Evolutionary conservation across 2,329 filamentous ascomycete species (phyloP).

Genomic region (Pyrenophora teres): DNA sequence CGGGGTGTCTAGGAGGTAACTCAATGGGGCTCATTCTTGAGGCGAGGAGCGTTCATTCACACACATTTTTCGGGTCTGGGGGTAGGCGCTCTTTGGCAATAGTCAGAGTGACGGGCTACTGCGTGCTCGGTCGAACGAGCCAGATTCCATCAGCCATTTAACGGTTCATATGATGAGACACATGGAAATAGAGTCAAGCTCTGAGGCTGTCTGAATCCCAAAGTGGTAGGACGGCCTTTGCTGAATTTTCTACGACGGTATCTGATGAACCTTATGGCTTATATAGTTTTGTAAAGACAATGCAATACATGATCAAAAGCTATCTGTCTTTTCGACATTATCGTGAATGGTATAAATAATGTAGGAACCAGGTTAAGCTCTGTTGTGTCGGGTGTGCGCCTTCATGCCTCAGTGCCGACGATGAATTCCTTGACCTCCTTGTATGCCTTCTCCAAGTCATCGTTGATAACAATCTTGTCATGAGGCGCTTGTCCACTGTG

Average conservation of each 20-base stretch:
- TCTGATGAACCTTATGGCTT: constrained; percentile 51
- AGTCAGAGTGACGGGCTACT: constrained; percentile 32
- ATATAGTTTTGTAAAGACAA: not conserved
- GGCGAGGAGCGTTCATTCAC: constrained; percentile 75
- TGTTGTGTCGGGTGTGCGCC: not conserved
- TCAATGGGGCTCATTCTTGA: constrained; percentile 99
- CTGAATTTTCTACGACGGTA: constrained; percentile 54
- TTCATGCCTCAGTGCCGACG: constrained; percentile 45
- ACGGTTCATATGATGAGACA: constrained; percentile 79
- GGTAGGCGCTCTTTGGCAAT: constrained; percentile 38
- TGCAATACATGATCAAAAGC: not conserved
- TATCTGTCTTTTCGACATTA: not conserved
- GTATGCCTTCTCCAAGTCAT: constrained; percentile 57
- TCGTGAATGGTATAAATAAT: no score
- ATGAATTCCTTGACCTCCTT: constrained; percentile 57
- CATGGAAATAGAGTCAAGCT: constrained; percentile 98
- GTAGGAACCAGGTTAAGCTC: no score
- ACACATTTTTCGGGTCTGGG: constrained; percentile 52
- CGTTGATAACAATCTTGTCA: constrained; percentile 59
- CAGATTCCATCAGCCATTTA: constrained; percentile 56
- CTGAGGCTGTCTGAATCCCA: constrained; percentile 67
- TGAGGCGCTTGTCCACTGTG: constrained; percentile 51
- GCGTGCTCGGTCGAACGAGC: constrained; percentile 70
- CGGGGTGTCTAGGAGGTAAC: constrained; percentile 68
- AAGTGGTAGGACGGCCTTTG: constrained; percentile 51